Evolutionary conservation across 495 filamentous ascomycete species (phyloP).

Genomic region (Tuber microsphaerosporum): DNA sequence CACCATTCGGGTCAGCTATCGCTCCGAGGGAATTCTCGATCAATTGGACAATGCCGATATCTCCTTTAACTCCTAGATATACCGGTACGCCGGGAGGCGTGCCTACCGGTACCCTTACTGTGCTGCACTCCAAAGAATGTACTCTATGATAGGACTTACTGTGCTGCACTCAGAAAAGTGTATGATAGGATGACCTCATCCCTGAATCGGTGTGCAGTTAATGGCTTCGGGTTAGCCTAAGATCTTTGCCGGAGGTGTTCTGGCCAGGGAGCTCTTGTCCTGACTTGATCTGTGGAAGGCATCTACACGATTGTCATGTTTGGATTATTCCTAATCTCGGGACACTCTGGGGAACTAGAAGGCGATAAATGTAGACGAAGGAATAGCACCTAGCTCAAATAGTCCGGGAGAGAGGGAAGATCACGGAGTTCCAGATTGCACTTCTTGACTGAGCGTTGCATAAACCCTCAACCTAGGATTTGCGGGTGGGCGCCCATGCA

Average conservation of each 20-base stretch:
- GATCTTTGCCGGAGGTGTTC: background rate
- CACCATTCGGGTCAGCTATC: background rate
- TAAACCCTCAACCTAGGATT: background rate
- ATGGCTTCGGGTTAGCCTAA: background rate
- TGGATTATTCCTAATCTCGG: background rate
- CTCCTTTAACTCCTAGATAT: background rate
- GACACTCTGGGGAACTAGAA: background rate
- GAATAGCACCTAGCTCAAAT: background rate
- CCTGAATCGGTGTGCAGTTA: background rate
- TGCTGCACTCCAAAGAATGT: background rate
- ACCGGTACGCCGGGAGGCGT: background rate
- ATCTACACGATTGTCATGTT: background rate
- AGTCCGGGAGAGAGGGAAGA: background rate
- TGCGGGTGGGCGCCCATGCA: background rate
- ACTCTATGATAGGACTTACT: background rate
- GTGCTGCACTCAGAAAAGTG: background rate
- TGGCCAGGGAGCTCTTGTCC: background rate
- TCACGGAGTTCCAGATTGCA: background rate
- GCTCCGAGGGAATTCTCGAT: background rate
- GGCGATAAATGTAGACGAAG: background rate
- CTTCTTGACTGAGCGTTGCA: background rate
- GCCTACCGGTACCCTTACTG: background rate
- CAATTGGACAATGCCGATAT: background rate
- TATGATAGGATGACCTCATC: background rate
- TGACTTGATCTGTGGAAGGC: background rate